Percentiles rank a stretch among this genome's conserved stretches.
phyloP scores from a whole-genome alignment of 139 green algal genomes.

The Chlorella sorokiniana region DNA sequence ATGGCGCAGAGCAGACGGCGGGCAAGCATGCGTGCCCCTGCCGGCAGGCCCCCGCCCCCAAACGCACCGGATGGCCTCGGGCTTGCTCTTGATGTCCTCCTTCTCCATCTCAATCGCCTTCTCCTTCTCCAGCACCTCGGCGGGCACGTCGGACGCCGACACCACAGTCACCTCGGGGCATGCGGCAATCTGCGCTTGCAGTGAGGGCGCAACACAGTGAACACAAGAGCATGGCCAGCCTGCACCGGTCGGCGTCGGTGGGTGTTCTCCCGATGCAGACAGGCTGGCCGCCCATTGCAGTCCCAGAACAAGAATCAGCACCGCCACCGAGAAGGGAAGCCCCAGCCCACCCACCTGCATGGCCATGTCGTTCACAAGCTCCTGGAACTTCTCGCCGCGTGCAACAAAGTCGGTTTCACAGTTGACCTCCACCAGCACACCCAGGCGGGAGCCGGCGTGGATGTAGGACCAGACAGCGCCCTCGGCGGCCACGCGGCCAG shows the following conservation, averaged over 20 bases:
- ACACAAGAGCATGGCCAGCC: neutral
- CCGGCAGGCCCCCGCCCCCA: neutral
- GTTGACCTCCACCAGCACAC: conserved; percentile 95
- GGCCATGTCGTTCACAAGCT: conserved; percentile 70
- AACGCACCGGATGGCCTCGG: conserved; percentile 85
- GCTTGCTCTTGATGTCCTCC: conserved; percentile 94
- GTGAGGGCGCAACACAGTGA: conserved; percentile 10
- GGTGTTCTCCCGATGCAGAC: no score
- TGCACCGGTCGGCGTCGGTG: no score
- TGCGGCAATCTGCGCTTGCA: conserved; percentile 75
- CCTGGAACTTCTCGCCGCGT: conserved; percentile 85
- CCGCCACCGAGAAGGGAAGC: no score
- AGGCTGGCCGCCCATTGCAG: no score
- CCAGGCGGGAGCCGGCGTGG: conserved; percentile 83
- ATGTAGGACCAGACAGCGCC: conserved; percentile 91
- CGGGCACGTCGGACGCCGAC: conserved; percentile 60
- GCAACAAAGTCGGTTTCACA: conserved; percentile 97
- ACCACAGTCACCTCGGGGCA: conserved; percentile 73
- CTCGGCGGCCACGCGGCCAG: conserved; percentile 89
- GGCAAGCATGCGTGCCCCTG: neutral
- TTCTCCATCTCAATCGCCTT: conserved; percentile 91
- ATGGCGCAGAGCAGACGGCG: neutral
- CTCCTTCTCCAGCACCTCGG: conserved; percentile 73
- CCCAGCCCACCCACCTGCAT: conserved; percentile 70
- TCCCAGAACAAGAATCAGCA: no score